Evolutionary conservation across 2,329 filamentous ascomycete genomes (phyloP), one percentile per base, ranked within the genome.

Genomic region (Ophiosphaerella narmari): DNA sequence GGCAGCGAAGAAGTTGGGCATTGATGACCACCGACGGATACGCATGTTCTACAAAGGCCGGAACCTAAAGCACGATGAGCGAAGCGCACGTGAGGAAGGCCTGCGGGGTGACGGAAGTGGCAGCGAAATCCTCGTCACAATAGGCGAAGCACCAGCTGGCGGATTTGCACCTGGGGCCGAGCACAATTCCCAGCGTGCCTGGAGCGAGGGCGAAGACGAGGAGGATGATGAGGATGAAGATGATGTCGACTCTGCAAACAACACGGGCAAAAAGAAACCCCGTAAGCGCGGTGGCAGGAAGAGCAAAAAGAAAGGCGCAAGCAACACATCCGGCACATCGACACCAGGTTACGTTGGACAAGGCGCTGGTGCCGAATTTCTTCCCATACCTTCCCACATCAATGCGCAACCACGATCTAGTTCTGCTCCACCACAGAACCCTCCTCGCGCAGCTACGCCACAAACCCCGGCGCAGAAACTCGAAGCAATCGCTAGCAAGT

Each of bases 41-140:
- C 88, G 86, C 70, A 78, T 92, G 65, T 79, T 88, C 50, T 90
- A 89, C 77, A 90, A 90, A 71, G 89, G 88, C 47, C 81, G 81
- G 55, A 84, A 86, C 58, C 74, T 92, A 43, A 89, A 87, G 71
- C 83, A 89, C 57, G 81, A 83, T 36, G 75, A 80, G 31, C 76
- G 77, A 46, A 80, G 80, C 2, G 80, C 84, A 48, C 78, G 81
- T 52, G 78, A 82, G 35, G 86, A 85, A 57, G 82, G 83, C 13
- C 78, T 88, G 40, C 67, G 74, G 26, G 74, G 77, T 48, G 86
- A 86, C 67, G 82, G 83, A 63, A 78, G 82, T 52, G 70, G 71
- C 49, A 82, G 81, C 63, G 85, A 88, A 70, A 75, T 88, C 35
- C 65, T 87, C 52, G 81, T 84, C 54, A 79, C 82, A 1, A 70